These are phyloP conservation scores for Vanrija humicola DNA, from an alignment of 1,284 basidiomycete genomes.

Conservation along the genomic window DNA sequence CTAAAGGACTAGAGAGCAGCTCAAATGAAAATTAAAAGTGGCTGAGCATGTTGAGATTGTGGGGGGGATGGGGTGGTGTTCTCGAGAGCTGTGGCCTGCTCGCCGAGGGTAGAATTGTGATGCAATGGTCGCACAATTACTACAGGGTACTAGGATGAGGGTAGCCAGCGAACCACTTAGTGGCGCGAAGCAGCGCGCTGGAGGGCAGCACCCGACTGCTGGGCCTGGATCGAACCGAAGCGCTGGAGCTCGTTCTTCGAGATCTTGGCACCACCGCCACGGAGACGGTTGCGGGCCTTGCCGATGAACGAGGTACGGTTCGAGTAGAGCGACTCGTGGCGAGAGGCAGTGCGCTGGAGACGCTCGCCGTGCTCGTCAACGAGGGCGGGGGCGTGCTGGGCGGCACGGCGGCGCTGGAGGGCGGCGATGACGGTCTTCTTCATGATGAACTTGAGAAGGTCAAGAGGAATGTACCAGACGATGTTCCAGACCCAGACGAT, in stretches of 20 bases:
- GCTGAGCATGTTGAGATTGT: slow-evolving; percentile 10
- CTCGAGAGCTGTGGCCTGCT: background rate
- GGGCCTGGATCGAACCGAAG: slow-evolving; percentile 50
- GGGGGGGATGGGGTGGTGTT: background rate
- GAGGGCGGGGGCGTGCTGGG: slow-evolving; percentile 51
- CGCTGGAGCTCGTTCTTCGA: slow-evolving; percentile 51
- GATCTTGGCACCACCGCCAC: slow-evolving; percentile 47
- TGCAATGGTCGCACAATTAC: too few species aligned
- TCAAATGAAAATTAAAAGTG: slow-evolving; percentile 13
- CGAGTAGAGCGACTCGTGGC: slow-evolving; percentile 86
- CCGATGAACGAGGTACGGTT: slow-evolving; percentile 49
- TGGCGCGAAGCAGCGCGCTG: slow-evolving; percentile 33
- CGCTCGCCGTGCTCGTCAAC: slow-evolving; percentile 61
- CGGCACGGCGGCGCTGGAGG: slow-evolving; percentile 67
- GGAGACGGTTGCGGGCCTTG: slow-evolving; percentile 38
- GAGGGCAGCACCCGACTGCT: slow-evolving; percentile 49
- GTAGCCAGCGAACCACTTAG: slow-evolving; percentile 8
- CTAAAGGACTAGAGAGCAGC: slow-evolving; percentile 16
- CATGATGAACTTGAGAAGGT: slow-evolving; percentile 94
- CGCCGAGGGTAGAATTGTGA: too few species aligned
- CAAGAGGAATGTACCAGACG: slow-evolving; percentile 89
- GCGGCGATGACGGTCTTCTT: slow-evolving; percentile 84
- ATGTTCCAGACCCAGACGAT: slow-evolving; percentile 97
- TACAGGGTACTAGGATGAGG: background rate
- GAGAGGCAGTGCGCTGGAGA: slow-evolving; percentile 80